Conservation (phyloP, 305 asterid species). For the Andrographis paniculata region DNA sequence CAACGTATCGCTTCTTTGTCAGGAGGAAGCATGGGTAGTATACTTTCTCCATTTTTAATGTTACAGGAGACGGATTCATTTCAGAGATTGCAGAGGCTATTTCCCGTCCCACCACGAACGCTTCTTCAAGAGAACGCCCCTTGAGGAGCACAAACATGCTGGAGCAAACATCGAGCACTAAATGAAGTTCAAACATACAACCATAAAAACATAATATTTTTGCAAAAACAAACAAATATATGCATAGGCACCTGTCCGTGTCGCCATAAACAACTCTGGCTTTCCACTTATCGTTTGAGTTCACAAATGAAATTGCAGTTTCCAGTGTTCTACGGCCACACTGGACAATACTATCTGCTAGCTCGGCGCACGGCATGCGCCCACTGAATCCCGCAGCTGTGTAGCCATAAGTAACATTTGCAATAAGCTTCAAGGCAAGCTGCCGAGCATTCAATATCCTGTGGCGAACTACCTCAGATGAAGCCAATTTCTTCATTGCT, state of each 20-base stretch:
- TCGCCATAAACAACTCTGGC: slow-evolving; percentile 93
- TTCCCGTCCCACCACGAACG: slow-evolving; percentile 75
- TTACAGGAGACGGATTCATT: slow-evolving; percentile 82
- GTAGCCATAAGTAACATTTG: slow-evolving; percentile 96
- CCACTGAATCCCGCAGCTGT: slow-evolving; percentile 99
- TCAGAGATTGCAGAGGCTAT: slow-evolving; percentile 81
- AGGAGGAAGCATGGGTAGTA: slow-evolving; percentile 96
- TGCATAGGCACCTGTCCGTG: slow-evolving; percentile 67
- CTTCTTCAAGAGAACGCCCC: slow-evolving; percentile 81
- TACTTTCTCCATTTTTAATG: slow-evolving; percentile 92
- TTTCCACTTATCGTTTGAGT: slow-evolving; percentile 66
- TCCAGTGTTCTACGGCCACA: slow-evolving; percentile 97
- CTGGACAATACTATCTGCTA: slow-evolving; percentile 97
- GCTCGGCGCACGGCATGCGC: slow-evolving; percentile 99
- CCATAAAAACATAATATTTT: neutral
- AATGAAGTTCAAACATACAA: neutral
- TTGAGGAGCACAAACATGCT: slow-evolving; percentile 96
- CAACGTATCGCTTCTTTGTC: slow-evolving; percentile 94
- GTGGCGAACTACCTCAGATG: slow-evolving; percentile 69
- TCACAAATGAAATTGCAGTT: slow-evolving; percentile 76
- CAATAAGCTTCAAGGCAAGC: slow-evolving; percentile 95
- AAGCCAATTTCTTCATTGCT: slow-evolving; percentile 79
- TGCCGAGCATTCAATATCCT: slow-evolving; percentile 92
- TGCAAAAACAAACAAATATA: neutral
- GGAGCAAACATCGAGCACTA: slow-evolving; percentile 22